Evolutionary conservation across 2,329 filamentous ascomycete genomes (phyloP), one percentile per base, ranked within the genome.

Genomic region (Mycosphaerelloides madeirae): DNA sequence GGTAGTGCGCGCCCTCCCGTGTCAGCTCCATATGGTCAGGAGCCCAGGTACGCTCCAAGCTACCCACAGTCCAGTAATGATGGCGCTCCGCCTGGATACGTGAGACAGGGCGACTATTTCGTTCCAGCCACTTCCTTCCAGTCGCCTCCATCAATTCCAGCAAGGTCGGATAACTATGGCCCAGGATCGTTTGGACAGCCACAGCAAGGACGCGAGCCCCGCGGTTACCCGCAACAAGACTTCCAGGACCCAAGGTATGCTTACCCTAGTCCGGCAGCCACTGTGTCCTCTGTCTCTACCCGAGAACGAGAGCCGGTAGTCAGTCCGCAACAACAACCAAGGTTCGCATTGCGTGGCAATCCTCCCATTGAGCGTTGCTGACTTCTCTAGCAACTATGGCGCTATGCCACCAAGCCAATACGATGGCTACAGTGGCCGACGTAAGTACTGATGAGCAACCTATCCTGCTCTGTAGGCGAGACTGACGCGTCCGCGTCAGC

Each of bases 191-290:
- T 57, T 36, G 52, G 54, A 44, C 53, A 52, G 43, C 51, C 49
- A 38, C 45, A 39, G 29, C 50, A 43, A 48, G 42, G 44, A 22
- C 51, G 58, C 41, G 58, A 59, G 37, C 44, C 52, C 9, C 42
- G 57, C 9, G 53, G 60, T 50, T 61, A 60, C 36, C 45, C 48
- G 36, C 58, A 60, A 49, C 46, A 49, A 13, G 61, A 64, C 18
- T 58, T 58, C 46, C 46, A 52, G 48, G 60, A 63, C 43, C 53
- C 59, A 40, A 57, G 60, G 53, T 62, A 61, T 55, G 59, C 60
- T 46, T 64, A 64, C 47, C 61, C 61, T 48, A 64, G 61, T 50
- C 61, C 61, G 53, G 60, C 60, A 41, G 53, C 56, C 41, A 64
- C 61, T 22, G 55, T 59, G 14, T 55, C 54, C n/a, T 57, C 58